Conservation (phyloP, 768 basidiomycete genomes). For the Lentinula sp. region DNA sequence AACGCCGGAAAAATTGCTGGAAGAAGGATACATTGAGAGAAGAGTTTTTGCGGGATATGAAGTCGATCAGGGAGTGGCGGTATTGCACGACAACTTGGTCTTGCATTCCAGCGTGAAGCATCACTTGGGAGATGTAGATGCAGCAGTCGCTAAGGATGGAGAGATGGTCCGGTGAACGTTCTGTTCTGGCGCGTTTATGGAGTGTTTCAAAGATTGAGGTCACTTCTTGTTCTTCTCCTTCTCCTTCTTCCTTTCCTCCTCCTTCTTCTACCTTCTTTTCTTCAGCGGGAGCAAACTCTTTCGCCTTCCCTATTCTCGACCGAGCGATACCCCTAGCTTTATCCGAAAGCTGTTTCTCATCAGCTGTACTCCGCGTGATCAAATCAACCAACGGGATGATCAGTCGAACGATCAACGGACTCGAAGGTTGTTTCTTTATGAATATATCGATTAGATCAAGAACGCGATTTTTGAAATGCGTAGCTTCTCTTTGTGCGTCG, state of each 20-base stretch:
- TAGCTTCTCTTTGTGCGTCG: constrained; percentile 79
- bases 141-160: constrained; percentile 62
- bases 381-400: constrained; percentile 77
- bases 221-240: constrained; percentile 19
- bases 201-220: constrained; percentile 51
- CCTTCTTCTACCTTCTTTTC: too few species aligned
- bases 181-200: constrained; percentile 67
- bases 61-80: constrained; percentile 63
- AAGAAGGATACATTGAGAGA: constrained; percentile 70
- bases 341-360: constrained; percentile 85
- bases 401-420: constrained; percentile 56
- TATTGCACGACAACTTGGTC: constrained; percentile 46
- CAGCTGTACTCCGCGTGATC: constrained; percentile 53
- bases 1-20: constrained; percentile 67
- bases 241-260: too few species aligned
- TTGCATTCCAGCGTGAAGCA: constrained; percentile 35
- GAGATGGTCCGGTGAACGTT: constrained; percentile 57
- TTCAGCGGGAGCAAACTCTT: constrained; percentile 34
- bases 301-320: constrained; percentile 66
- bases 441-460: constrained; percentile 91
- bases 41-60: constrained; percentile 76
- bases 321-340: constrained; percentile 81
- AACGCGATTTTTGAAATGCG: constrained; percentile 94
- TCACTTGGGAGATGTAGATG: constrained; percentile 58
- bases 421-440: constrained; percentile 73